A percentile compares a stretch with the other conserved stretches of the same genome.
These are phyloP conservation scores for Histomonas meleagridis DNA, from an alignment of 208 protist species.

Conservation along the genomic window DNA sequence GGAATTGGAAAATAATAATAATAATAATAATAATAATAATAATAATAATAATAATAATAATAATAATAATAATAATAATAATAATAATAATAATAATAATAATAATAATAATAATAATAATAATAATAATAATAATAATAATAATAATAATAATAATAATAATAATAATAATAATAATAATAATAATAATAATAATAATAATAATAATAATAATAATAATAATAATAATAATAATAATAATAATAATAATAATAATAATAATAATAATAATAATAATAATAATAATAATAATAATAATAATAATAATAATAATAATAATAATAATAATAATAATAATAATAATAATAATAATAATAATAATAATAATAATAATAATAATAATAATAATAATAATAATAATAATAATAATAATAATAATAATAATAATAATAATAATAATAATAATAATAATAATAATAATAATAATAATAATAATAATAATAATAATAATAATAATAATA, in stretches of 20 bases:
- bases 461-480: slow-evolving; percentile 40
- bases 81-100: slow-evolving; percentile 33
- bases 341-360: neutral
- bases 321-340: slow-evolving; percentile 36
- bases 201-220: slow-evolving; percentile 33
- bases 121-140: slow-evolving; percentile 33
- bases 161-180: slow-evolving; percentile 33
- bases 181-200: slow-evolving; percentile 33
- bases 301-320: slow-evolving; percentile 33
- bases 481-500: slow-evolving; percentile 41
- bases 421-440: slow-evolving; percentile 36
- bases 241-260: slow-evolving; percentile 33
- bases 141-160: slow-evolving; percentile 33
- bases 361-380: neutral
- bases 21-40: slow-evolving; percentile 33
- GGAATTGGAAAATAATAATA: slow-evolving; percentile 18
- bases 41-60: slow-evolving; percentile 33
- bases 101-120: slow-evolving; percentile 33
- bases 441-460: slow-evolving; percentile 37
- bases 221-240: slow-evolving; percentile 33
- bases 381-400: neutral
- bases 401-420: neutral
- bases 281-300: slow-evolving; percentile 33
- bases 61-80: slow-evolving; percentile 33
- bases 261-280: slow-evolving; percentile 33